Conservation (phyloP, 2,329 filamentous ascomycete species). For the Alternaria metachromatica region DNA sequence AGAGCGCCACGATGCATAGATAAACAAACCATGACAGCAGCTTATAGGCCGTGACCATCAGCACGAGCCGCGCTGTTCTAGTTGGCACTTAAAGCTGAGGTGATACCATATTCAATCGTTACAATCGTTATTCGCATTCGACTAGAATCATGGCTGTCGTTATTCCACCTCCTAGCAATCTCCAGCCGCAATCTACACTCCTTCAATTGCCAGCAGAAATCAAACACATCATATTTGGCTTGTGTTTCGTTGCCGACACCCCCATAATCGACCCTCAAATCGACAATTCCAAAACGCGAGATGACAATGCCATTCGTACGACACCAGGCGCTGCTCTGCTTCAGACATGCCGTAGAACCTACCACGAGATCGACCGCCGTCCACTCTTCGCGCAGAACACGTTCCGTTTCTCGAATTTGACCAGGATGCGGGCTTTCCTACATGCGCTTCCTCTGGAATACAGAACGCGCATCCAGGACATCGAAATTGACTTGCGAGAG, state of each 20-base stretch:
- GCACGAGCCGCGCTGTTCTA: neutral
- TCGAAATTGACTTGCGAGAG: slow-evolving; percentile 48
- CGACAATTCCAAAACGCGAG: neutral
- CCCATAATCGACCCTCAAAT: slow-evolving; percentile 35
- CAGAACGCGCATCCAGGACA: slow-evolving; percentile 32
- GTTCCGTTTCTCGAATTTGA: slow-evolving; percentile 47
- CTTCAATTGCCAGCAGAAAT: slow-evolving; percentile 44
- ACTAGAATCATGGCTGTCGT: slow-evolving; percentile 12
- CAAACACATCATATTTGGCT: slow-evolving; percentile 41
- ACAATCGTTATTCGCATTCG: neutral
- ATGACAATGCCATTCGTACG: neutral
- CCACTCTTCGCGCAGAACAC: slow-evolving; percentile 43
- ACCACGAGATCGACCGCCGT: slow-evolving; percentile 41
- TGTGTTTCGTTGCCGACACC: slow-evolving; percentile 33
- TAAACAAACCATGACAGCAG: neutral
- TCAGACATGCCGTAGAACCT: slow-evolving; percentile 45
- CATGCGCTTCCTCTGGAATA: slow-evolving; percentile 24
- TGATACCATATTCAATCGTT: neutral
- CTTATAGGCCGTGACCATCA: slow-evolving; percentile 2
- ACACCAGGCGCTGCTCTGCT: slow-evolving; percentile 39
- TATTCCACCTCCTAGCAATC: slow-evolving; percentile 23
- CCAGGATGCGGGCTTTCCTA: slow-evolving; percentile 41
- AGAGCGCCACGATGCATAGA: slow-evolving; percentile 10
- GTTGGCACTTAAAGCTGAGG: neutral
- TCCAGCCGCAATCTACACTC: slow-evolving; percentile 42